These are phyloP conservation scores for Neurospora sp. DNA, from an alignment of 495 filamentous ascomycete genomes.

Conservation along the genomic window DNA sequence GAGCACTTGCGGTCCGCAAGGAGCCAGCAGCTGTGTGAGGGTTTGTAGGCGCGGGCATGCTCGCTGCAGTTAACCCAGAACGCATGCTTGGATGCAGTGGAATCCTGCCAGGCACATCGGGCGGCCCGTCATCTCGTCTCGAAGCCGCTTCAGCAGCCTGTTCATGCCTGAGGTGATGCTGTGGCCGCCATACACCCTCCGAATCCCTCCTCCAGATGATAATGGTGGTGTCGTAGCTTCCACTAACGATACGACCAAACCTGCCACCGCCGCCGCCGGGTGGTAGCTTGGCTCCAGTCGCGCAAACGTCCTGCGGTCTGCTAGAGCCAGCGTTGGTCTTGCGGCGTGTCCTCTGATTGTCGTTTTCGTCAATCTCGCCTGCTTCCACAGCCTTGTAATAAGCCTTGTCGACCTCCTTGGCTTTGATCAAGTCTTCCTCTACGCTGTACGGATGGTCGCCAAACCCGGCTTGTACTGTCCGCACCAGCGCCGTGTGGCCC, in stretches of 20 bases:
- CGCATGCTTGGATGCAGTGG: slow-evolving; percentile 15
- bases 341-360: slow-evolving; percentile 28
- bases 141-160: slow-evolving; percentile 37
- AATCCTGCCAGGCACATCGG: neutral
- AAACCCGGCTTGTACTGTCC: slow-evolving; percentile 89
- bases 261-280: slow-evolving; percentile 79
- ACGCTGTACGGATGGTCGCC: slow-evolving; percentile 75
- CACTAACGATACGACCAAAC: slow-evolving; percentile 85
- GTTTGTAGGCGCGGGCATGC: neutral
- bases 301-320: slow-evolving; percentile 64
- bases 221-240: slow-evolving; percentile 90
- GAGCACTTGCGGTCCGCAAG: slow-evolving; percentile 1
- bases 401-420: slow-evolving; percentile 56
- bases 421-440: slow-evolving; percentile 61
- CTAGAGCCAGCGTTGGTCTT: slow-evolving; percentile 65
- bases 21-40: neutral
- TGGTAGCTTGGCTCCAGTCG: slow-evolving; percentile 71
- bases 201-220: slow-evolving; percentile 85
- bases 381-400: slow-evolving; percentile 60
- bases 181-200: slow-evolving; percentile 69
- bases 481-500: slow-evolving; percentile 73
- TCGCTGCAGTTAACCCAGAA: neutral
- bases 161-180: slow-evolving; percentile 63
- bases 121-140: slow-evolving; percentile 2
- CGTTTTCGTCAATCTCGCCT: slow-evolving; percentile 39